phyloP scores from a whole-genome alignment of 352 stramenopile species.

The Pythium chondricola region DNA sequence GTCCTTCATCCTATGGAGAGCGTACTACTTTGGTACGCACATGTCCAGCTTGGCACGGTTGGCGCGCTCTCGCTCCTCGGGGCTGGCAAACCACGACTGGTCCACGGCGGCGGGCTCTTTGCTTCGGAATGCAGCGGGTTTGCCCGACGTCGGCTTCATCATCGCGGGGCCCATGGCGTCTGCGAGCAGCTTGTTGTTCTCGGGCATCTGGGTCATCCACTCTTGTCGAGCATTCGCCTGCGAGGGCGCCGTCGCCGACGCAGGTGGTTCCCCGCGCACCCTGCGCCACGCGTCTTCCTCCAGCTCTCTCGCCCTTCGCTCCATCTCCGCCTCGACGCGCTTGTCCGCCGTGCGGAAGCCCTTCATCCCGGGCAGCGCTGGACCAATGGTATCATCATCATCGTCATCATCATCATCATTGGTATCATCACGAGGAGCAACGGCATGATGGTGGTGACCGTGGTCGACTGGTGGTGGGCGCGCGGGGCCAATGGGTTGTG shows the following conservation, averaged over 20 bases:
- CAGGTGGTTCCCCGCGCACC: constrained; percentile 16
- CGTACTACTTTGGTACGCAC: too few relatives aligned
- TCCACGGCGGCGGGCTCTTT: constrained; percentile 73
- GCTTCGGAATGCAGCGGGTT: constrained; percentile 56
- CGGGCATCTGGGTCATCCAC: constrained; percentile 85
- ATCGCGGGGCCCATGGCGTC: constrained; percentile 51
- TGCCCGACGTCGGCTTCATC: constrained; percentile 39
- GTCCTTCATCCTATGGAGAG: background rate
- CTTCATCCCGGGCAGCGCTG: constrained; percentile 69
- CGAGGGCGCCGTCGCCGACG: background rate
- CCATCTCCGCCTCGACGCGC: constrained; percentile 69
- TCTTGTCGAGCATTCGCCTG: constrained; percentile 45
- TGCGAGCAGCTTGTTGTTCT: constrained; percentile 59
- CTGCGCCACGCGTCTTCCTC: constrained; percentile 65
- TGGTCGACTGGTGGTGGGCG: constrained; percentile 25
- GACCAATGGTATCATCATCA: constrained; percentile 49
- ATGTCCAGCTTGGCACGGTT: constrained; percentile 79
- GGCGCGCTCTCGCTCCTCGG: constrained; percentile 73
- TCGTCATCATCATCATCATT: constrained; percentile 27
- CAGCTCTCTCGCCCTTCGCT: constrained; percentile 38
- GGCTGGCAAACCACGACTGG: constrained; percentile 74
- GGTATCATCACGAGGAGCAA: background rate
- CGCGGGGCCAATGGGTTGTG: constrained; percentile 45
- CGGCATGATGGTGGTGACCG: background rate
- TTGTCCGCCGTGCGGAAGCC: constrained; percentile 68